phyloP scores from a whole-genome alignment of 352 stramenopile genomes.

The Globisporangium spiculum region DNA sequence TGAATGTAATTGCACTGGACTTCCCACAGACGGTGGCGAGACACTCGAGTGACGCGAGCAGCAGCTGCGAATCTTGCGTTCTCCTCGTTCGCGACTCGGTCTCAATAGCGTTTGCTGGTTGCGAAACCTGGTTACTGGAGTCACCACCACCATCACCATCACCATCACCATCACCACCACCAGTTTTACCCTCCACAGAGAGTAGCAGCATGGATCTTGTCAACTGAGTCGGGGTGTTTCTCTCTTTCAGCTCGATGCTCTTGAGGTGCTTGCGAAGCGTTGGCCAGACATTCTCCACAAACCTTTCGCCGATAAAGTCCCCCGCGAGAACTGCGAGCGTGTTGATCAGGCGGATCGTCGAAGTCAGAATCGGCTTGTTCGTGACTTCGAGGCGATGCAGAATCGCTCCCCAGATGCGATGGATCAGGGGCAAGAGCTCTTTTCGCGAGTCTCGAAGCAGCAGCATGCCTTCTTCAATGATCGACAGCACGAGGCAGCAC shows the following conservation, averaged over 20 bases:
- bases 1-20: slow-evolving; percentile 40
- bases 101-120: neutral
- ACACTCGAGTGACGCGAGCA: slow-evolving; percentile 58
- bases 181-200: neutral
- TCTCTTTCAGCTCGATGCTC: slow-evolving; percentile 34
- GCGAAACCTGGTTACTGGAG: neutral
- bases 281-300: slow-evolving; percentile 82
- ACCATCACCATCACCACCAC: too few relatives aligned
- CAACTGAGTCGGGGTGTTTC: slow-evolving; percentile 24
- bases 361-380: slow-evolving; percentile 64
- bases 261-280: slow-evolving; percentile 40
- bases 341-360: slow-evolving; percentile 46
- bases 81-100: slow-evolving; percentile 23
- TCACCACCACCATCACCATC: too few relatives aligned
- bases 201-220: slow-evolving; percentile 72
- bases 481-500: slow-evolving; percentile 69
- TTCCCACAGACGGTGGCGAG: slow-evolving; percentile 44
- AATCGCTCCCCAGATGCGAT: slow-evolving; percentile 72
- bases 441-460: slow-evolving; percentile 42
- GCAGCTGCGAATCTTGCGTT: slow-evolving; percentile 53
- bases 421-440: slow-evolving; percentile 70
- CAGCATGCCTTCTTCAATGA: slow-evolving; percentile 61
- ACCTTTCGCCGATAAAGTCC: slow-evolving; percentile 80
- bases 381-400: slow-evolving; percentile 50
- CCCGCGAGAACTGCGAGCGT: slow-evolving; percentile 51